Conservation (phyloP, 805 yeast genomes). For the Pichia membranifaciens region DNA sequence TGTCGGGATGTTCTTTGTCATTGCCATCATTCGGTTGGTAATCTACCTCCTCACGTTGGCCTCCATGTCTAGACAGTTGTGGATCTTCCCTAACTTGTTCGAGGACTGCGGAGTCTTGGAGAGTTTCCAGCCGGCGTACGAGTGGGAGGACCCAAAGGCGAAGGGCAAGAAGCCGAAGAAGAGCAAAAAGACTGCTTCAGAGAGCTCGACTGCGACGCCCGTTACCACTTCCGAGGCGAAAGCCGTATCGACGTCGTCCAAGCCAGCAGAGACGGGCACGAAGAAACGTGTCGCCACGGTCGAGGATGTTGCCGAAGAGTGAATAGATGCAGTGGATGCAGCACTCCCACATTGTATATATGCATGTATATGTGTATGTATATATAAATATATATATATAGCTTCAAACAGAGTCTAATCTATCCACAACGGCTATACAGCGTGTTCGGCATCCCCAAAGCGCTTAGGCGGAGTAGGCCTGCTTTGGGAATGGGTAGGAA, state of each 20-base stretch:
- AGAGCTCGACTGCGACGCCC: too few species aligned
- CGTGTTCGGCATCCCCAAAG: too few species aligned
- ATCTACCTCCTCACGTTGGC: slow-evolving; percentile 57
- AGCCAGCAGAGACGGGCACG: background rate
- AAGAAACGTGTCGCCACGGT: slow-evolving; percentile 24
- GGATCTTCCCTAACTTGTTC: slow-evolving; percentile 94
- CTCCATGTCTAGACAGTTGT: slow-evolving; percentile 65
- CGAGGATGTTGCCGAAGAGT: slow-evolving; percentile 20
- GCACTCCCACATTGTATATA: too few species aligned
- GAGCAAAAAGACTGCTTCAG: slow-evolving; percentile 12
- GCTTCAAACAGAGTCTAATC: too few species aligned
- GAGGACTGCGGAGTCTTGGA: slow-evolving; percentile 93
- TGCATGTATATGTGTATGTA: too few species aligned
- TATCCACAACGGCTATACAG: too few species aligned
- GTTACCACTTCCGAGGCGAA: background rate
- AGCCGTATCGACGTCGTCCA: background rate
- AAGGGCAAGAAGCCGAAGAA: slow-evolving; percentile 16
- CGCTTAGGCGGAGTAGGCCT: slow-evolving; percentile 59
- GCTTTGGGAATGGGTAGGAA: slow-evolving; percentile 78
- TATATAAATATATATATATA: too few species aligned
- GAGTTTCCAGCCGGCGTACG: slow-evolving; percentile 85
- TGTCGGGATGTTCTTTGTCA: slow-evolving; percentile 64
- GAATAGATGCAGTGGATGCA: too few species aligned
- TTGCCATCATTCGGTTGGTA: slow-evolving; percentile 75
- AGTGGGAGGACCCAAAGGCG: slow-evolving; percentile 48